phyloP scores from a whole-genome alignment of 805 yeast species.

The Kodamaea jinghongensis region DNA sequence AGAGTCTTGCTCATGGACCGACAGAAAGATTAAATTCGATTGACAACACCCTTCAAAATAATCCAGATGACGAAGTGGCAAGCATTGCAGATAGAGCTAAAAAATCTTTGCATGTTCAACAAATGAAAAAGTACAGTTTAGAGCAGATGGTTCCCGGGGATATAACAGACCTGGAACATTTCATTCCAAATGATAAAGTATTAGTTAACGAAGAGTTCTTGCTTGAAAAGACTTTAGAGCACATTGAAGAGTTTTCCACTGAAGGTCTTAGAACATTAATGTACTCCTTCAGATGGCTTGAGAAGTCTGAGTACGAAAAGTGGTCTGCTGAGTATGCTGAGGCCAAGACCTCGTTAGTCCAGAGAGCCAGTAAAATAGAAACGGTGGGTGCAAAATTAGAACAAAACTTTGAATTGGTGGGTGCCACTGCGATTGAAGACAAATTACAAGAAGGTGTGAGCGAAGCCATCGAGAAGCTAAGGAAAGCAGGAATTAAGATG shows the following conservation, averaged over 20 bases:
- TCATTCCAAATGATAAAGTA: conserved; percentile 48
- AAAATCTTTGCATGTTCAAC: conserved; percentile 58
- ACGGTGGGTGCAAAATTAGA: conserved; percentile 73
- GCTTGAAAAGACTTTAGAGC: conserved; percentile 80
- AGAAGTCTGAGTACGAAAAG: conserved; percentile 50
- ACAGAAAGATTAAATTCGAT: conserved; percentile 38
- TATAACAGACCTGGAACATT: background rate
- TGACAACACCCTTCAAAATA: conserved; percentile 46
- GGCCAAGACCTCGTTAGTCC: conserved; percentile 73
- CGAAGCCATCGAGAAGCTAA: conserved; percentile 85
- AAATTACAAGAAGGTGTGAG: conserved; percentile 96
- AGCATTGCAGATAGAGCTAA: conserved; percentile 53
- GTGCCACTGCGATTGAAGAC: conserved; percentile 97
- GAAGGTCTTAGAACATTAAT: conserved; percentile 91
- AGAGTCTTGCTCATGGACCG: conserved; percentile 17
- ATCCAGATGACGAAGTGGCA: conserved; percentile 51
- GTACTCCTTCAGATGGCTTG: conserved; percentile 76
- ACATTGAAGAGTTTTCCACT: conserved; percentile 89
- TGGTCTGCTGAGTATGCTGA: conserved; percentile 70
- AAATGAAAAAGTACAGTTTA: conserved; percentile 51
- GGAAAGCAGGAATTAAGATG: conserved; percentile 89
- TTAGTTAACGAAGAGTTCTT: conserved; percentile 72
- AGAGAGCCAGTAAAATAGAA: conserved; percentile 67
- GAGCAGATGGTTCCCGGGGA: conserved; percentile 11
- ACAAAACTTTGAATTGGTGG: conserved; percentile 62